Evolutionary conservation across 805 yeast species (phyloP).

Genomic region (Candida patagonica): DNA sequence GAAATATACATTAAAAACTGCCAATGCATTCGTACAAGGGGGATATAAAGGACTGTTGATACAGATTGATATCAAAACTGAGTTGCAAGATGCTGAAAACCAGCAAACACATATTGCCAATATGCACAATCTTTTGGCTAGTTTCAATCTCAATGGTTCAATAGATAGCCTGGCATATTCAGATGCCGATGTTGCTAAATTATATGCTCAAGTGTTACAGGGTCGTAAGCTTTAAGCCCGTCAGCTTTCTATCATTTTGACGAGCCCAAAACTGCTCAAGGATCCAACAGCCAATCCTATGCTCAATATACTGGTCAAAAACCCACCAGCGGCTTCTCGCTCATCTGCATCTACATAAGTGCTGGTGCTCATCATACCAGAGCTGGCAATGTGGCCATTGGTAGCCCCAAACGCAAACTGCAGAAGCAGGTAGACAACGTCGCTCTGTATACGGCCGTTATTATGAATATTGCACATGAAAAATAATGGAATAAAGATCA

Average conservation of each 20-base stretch:
- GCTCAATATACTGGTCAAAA: conserved; percentile 71
- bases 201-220: conserved; percentile 1
- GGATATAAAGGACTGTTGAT: conserved; percentile 60
- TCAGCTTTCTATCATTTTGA: conserved; percentile 17
- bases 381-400: conserved; percentile 77
- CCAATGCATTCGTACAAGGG: conserved; percentile 69
- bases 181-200: conserved; percentile 1
- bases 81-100: neutral
- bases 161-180: neutral
- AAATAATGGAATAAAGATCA: conserved; percentile 59
- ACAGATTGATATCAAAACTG: conserved; percentile 37
- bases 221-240: neutral
- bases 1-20: conserved; percentile 47
- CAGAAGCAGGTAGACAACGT: conserved; percentile 51
- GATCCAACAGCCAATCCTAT: conserved; percentile 77
- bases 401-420: conserved; percentile 79
- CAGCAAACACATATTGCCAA: neutral
- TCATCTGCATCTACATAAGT: conserved; percentile 52
- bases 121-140: conserved; percentile 2
- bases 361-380: conserved; percentile 71
- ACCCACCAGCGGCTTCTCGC: conserved; percentile 90
- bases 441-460: conserved; percentile 30
- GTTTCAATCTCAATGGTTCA: neutral
- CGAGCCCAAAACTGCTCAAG: conserved; percentile 60
- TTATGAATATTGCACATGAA: conserved; percentile 53